A percentile compares a stretch with the other conserved stretches of the same genome.
Conservation (phyloP, 352 stramenopile genomes). For the Phytophthora cryptogea region DNA sequence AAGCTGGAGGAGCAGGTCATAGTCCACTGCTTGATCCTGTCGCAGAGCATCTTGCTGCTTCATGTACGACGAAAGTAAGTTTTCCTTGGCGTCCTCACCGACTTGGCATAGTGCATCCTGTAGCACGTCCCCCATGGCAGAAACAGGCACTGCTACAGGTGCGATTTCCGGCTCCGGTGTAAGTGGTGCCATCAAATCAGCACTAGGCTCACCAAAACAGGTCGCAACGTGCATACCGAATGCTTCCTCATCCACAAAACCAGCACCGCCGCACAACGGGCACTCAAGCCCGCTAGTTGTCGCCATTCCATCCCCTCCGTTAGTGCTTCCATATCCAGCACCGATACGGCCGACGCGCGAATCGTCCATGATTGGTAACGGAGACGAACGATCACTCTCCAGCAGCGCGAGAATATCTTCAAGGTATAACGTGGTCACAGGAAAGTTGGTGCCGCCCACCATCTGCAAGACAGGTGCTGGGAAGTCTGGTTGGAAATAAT, state of each 20-base stretch:
- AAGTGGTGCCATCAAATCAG: conserved; percentile 11
- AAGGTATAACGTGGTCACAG: conserved; percentile 93
- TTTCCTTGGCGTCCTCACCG: conserved; percentile 38
- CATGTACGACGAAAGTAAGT: conserved; percentile 56
- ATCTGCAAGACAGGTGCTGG: conserved; percentile 78
- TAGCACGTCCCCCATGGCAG: conserved; percentile 44
- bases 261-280: conserved; percentile 75
- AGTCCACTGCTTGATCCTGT: conserved; percentile 73
- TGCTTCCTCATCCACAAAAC: conserved; percentile 81
- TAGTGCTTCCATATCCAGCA: conserved; percentile 3
- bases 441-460: conserved; percentile 84
- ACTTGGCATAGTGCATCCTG: conserved; percentile 38
- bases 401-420: conserved; percentile 82
- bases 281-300: conserved; percentile 57
- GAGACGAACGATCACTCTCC: conserved; percentile 34
- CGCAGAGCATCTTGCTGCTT: conserved; percentile 63
- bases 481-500: conserved; percentile 89
- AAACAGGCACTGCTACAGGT: conserved; percentile 20
- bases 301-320: neutral
- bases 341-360: conserved; percentile 15
- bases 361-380: conserved; percentile 35
- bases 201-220: conserved; percentile 65
- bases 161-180: conserved; percentile 15
- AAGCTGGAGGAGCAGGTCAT: conserved; percentile 67
- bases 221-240: conserved; percentile 88